Conservation (phyloP, 1,284 basidiomycete genomes). For the Fomitopsis schrenkii region DNA sequence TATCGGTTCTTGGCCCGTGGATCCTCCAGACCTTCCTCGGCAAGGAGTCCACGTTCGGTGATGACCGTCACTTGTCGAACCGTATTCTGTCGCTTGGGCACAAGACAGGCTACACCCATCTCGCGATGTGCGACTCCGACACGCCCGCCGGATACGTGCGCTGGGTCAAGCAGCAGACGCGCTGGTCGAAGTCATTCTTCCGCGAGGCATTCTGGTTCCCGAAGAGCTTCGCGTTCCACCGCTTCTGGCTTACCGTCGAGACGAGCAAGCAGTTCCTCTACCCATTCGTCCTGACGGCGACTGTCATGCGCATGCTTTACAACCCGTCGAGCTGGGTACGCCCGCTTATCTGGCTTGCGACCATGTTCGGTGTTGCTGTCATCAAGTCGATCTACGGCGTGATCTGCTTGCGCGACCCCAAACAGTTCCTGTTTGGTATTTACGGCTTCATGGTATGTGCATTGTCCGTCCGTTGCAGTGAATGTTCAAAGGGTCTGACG, state of each 20-base stretch:
- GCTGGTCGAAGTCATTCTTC: conserved; percentile 22
- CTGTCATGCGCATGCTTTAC: conserved; percentile 17
- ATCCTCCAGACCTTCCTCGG: conserved; percentile 18
- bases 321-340: conserved; percentile 11
- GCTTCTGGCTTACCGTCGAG: conserved; percentile 20
- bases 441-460: conserved; percentile 18
- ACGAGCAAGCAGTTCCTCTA: conserved; percentile 20
- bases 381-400: conserved; percentile 19
- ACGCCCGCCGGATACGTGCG: conserved; percentile 19
- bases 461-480: neutral
- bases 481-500: neutral
- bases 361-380: conserved; percentile 19
- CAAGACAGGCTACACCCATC: conserved; percentile 18
- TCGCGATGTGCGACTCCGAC: conserved; percentile 19
- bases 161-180: conserved; percentile 24
- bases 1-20: conserved; percentile 20
- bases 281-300: conserved; percentile 18
- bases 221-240: conserved; percentile 15
- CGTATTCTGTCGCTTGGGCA: conserved; percentile 16
- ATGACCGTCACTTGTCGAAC: conserved; percentile 18
- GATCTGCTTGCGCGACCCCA: conserved; percentile 12
- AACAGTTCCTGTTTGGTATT: conserved; percentile 14
- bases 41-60: conserved; percentile 19
- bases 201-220: conserved; percentile 22
- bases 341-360: conserved; percentile 17